phyloP scores from a whole-genome alignment of 192 early-diverging fungal species.

The Gamsiella multidivaricata region DNA sequence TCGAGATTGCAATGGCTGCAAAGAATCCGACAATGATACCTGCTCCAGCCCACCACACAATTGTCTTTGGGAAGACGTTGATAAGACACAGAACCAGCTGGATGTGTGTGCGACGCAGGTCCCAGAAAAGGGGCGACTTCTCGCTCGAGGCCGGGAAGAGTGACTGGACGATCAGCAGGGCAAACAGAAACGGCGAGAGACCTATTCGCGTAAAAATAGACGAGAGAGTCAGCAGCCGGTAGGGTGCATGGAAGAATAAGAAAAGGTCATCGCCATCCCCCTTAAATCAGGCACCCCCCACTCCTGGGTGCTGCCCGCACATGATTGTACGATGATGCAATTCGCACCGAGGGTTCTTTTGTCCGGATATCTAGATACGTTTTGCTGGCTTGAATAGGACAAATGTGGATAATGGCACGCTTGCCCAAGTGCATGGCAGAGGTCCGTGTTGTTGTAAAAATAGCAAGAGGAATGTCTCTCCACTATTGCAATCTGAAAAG shows the following conservation, averaged over 20 bases:
- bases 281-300: too few species aligned
- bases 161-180: conserved; percentile 60
- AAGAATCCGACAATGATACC: conserved; percentile 60
- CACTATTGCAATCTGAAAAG: too few species aligned
- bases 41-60: conserved; percentile 67
- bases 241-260: too few species aligned
- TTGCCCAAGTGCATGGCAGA: not conserved
- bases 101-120: conserved; percentile 51
- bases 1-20: conserved; percentile 46
- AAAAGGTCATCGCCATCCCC: too few species aligned
- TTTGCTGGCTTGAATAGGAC: too few species aligned
- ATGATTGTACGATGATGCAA: too few species aligned
- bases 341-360: too few species aligned
- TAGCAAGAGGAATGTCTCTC: not conserved
- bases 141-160: conserved; percentile 31
- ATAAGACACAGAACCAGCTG: conserved; percentile 61
- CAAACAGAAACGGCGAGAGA: conserved; percentile 62
- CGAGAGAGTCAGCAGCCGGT: not conserved
- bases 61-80: conserved; percentile 60
- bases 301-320: too few species aligned
- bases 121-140: conserved; percentile 36
- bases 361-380: too few species aligned
- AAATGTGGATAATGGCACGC: not conserved
- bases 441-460: too few species aligned
- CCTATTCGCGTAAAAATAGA: conserved; percentile 38